These are phyloP conservation scores for Aspergillus brasiliensis DNA, from an alignment of 2,329 filamentous ascomycete species.

Conservation along the genomic window DNA sequence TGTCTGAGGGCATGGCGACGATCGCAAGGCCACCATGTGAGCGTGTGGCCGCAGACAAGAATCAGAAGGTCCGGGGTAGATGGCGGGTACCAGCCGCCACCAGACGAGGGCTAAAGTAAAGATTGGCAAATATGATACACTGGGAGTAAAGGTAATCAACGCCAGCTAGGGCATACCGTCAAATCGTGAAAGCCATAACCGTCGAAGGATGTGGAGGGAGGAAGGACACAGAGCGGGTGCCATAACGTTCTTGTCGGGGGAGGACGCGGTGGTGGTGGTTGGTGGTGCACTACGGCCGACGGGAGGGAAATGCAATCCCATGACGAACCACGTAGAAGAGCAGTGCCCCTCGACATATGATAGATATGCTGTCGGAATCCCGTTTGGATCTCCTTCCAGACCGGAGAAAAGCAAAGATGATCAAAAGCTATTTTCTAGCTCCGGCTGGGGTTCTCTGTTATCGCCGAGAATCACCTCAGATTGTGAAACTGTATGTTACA, in stretches of 20 bases:
- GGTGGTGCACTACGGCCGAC: background rate
- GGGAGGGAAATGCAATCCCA: background rate
- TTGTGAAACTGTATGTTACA: background rate
- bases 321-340: background rate
- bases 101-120: constrained; percentile 3
- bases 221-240: background rate
- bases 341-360: background rate
- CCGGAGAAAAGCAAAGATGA: no score
- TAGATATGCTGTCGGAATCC: background rate
- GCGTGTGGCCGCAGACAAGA: constrained; percentile 21
- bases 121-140: constrained; percentile 12
- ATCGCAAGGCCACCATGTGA: constrained; percentile 36
- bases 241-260: constrained; percentile 6
- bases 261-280: background rate
- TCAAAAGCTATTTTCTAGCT: no score
- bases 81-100: constrained; percentile 24
- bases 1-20: constrained; percentile 64
- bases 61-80: constrained; percentile 22
- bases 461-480: background rate
- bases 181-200: constrained; percentile 25
- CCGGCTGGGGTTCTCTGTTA: background rate
- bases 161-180: constrained; percentile 33
- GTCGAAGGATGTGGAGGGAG: constrained; percentile 1
- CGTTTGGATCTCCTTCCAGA: no score
- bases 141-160: constrained; percentile 8